Percentiles rank a stretch among this genome's conserved stretches.
phyloP scores from a whole-genome alignment of 345 rosid genomes.

The Heritiera fomes region DNA sequence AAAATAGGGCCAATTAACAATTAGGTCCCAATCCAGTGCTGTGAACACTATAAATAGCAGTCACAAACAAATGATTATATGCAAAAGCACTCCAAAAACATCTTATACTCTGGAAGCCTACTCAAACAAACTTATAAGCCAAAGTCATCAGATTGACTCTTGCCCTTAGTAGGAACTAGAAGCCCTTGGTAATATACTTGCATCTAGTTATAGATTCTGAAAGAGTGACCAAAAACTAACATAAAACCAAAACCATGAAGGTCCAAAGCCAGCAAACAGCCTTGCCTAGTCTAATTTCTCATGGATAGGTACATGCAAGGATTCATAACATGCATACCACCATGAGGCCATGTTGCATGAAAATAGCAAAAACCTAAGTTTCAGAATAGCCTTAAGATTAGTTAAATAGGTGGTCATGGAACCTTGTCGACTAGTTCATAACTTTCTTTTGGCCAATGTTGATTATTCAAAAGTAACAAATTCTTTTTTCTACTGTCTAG shows the following conservation, averaged over 20 bases:
- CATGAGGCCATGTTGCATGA: neutral
- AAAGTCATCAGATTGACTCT: neutral
- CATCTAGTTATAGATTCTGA: neutral
- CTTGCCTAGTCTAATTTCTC: neutral
- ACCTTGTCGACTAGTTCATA: neutral
- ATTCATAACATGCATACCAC: constrained; percentile 5
- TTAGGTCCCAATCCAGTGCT: constrained; percentile 3
- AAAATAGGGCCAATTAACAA: constrained; percentile 10
- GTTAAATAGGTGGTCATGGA: neutral
- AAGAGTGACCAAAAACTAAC: neutral
- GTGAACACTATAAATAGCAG: neutral
- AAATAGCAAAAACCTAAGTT: neutral
- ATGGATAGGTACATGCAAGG: neutral
- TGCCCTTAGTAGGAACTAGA: neutral
- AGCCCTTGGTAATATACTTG: neutral
- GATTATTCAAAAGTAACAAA: constrained; percentile 7
- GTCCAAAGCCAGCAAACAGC: neutral
- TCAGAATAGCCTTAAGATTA: neutral
- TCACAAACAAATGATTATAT: constrained; percentile 6
- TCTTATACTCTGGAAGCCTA: neutral
- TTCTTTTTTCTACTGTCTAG: neutral
- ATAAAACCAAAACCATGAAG: neutral
- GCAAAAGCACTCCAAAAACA: constrained; percentile 1
- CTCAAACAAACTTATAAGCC: neutral
- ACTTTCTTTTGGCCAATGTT: neutral